Conservation (phyloP, 176 grass and related monocot species). For the Carex parvula region DNA sequence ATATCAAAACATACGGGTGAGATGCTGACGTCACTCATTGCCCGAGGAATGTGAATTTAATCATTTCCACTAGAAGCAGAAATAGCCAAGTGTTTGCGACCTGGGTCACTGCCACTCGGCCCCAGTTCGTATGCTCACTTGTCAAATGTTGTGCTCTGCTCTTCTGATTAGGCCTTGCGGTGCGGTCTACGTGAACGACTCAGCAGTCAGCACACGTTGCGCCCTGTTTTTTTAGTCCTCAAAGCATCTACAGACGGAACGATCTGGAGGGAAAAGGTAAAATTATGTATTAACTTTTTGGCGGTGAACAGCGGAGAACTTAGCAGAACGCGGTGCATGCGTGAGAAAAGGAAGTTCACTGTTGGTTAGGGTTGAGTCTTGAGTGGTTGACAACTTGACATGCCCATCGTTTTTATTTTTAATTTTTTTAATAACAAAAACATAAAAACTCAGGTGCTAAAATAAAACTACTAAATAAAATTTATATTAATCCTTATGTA, state of each 20-base stretch:
- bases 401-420: too few relatives aligned
- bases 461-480: too few relatives aligned
- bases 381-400: too few relatives aligned
- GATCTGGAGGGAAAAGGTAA: constrained; percentile 20
- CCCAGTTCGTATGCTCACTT: not conserved
- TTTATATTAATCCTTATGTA: too few relatives aligned
- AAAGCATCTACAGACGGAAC: not conserved
- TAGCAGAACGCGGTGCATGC: not conserved
- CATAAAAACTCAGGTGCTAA: too few relatives aligned
- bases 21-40: not conserved
- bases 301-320: not conserved
- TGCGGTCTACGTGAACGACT: not conserved
- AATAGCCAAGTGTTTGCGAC: not conserved
- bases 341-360: not conserved
- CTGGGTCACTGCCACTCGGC: not conserved
- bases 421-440: too few relatives aligned
- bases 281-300: constrained; percentile 23
- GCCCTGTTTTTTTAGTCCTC: not conserved
- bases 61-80: not conserved
- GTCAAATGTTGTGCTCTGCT: too few relatives aligned
- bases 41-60: not conserved
- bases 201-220: not conserved
- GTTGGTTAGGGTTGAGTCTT: too few relatives aligned
- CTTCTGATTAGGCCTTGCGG: too few relatives aligned
- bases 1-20: not conserved